Evolutionary conservation across 140 eudicot genomes (phyloP).

Genomic region (Oenanthe javanica): DNA sequence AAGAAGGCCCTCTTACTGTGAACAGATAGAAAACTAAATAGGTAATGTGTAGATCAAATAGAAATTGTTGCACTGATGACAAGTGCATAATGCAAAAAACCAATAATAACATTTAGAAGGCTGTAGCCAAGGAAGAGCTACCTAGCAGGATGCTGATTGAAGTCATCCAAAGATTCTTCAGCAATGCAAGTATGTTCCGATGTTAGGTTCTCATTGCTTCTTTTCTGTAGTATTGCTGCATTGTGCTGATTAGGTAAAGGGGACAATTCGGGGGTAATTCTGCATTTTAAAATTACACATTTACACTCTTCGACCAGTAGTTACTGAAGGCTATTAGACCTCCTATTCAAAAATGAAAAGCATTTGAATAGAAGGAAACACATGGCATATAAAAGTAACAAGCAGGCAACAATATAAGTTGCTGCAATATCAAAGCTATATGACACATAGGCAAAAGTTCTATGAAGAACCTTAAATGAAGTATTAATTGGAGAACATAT

Average conservation of each 20-base stretch:
- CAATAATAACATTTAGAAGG: not conserved
- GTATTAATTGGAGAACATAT: too few species aligned
- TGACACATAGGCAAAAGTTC: not conserved
- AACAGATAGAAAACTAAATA: not conserved
- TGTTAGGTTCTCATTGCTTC: conserved; percentile 30
- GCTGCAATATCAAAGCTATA: not conserved
- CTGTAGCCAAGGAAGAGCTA: not conserved
- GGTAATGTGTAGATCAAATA: not conserved
- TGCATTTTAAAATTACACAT: conserved; percentile 16
- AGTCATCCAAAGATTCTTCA: conserved; percentile 38
- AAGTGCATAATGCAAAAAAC: not conserved
- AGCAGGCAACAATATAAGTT: not conserved
- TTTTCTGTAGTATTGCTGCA: conserved; percentile 30
- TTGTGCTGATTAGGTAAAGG: conserved; percentile 35
- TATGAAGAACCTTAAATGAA: too few species aligned
- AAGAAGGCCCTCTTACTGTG: not conserved
- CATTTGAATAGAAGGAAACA: not conserved
- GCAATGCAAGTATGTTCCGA: conserved; percentile 30
- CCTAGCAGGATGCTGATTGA: conserved; percentile 38
- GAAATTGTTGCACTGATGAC: not conserved
- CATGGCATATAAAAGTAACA: not conserved
- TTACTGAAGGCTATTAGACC: not conserved
- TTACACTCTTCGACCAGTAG: not conserved
- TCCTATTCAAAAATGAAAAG: not conserved
- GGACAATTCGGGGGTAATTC: conserved; percentile 52